phyloP scores from a whole-genome alignment of 345 rosid genomes.

The Salix arbutifolia region DNA sequence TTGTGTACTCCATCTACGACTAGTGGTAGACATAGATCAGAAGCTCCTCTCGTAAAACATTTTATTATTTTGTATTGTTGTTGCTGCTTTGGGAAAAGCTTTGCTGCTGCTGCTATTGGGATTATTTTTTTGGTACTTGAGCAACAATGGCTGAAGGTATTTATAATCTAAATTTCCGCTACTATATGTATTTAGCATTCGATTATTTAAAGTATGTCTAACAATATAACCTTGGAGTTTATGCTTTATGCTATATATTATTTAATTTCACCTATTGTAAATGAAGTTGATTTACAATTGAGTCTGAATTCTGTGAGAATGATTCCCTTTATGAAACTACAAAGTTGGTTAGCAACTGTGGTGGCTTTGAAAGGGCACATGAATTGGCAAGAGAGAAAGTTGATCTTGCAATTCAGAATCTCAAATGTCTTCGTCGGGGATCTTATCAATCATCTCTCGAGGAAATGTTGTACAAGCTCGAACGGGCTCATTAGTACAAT shows the following conservation, averaged over 20 bases:
- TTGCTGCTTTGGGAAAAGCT: no score
- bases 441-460: constrained; percentile 59
- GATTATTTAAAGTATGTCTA: no score
- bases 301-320: constrained; percentile 77
- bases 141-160: no score
- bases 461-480: constrained; percentile 84
- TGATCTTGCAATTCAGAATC: constrained; percentile 60
- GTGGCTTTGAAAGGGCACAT: constrained; percentile 78
- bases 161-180: no score
- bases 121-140: no score
- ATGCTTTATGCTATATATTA: background rate
- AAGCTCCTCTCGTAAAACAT: no score
- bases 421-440: constrained; percentile 60
- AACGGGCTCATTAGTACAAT: constrained; percentile 58
- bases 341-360: constrained; percentile 50
- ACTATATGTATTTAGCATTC: no score
- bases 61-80: no score
- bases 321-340: constrained; percentile 82
- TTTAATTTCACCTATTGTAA: background rate
- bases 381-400: constrained; percentile 81
- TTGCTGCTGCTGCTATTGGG: no score
- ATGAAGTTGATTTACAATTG: constrained; percentile 13
- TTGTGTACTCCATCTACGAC: no score
- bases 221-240: background rate
- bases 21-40: no score